phyloP scores from a whole-genome alignment of 129 eudicot genomes.

The Chrysanthemum makinoi region DNA sequence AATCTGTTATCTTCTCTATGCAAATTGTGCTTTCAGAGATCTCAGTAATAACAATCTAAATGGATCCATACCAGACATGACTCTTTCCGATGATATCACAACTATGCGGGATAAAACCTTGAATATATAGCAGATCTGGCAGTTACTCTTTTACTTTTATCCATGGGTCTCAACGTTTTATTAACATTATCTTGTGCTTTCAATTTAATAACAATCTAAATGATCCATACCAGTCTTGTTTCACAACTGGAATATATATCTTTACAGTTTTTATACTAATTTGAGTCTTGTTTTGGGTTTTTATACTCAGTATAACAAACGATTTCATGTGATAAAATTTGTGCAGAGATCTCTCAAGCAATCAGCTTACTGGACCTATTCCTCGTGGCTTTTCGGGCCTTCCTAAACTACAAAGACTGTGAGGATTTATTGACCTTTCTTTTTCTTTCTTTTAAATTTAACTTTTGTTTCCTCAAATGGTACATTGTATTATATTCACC shows the following conservation, averaged over 20 bases:
- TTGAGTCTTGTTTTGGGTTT: conserved; percentile 2
- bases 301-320: not conserved
- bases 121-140: too few relatives aligned
- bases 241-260: conserved; percentile 59
- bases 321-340: conserved; percentile 5
- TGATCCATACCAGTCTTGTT: conserved; percentile 56
- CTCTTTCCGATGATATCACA: conserved; percentile 54
- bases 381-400: conserved; percentile 71
- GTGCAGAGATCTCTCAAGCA: conserved; percentile 74
- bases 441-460: not conserved
- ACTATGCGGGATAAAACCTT: too few relatives aligned
- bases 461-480: too few relatives aligned
- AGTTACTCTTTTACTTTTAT: too few relatives aligned
- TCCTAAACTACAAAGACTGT: conserved; percentile 79
- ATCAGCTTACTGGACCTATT: conserved; percentile 66
- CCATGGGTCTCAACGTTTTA: too few relatives aligned
- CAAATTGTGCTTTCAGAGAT: conserved; percentile 48
- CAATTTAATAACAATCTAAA: conserved; percentile 57
- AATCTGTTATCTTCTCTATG: conserved; percentile 18
- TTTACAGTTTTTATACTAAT: not conserved
- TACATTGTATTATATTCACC: not conserved
- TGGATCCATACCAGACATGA: conserved; percentile 59
- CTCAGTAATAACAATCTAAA: conserved; percentile 63
- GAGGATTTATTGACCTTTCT: conserved; percentile 36
- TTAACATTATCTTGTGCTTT: too few relatives aligned